Base-by-base conservation (phyloP, 139 green algal genomes). In the Pseudopediastrum boryanum region DNA sequence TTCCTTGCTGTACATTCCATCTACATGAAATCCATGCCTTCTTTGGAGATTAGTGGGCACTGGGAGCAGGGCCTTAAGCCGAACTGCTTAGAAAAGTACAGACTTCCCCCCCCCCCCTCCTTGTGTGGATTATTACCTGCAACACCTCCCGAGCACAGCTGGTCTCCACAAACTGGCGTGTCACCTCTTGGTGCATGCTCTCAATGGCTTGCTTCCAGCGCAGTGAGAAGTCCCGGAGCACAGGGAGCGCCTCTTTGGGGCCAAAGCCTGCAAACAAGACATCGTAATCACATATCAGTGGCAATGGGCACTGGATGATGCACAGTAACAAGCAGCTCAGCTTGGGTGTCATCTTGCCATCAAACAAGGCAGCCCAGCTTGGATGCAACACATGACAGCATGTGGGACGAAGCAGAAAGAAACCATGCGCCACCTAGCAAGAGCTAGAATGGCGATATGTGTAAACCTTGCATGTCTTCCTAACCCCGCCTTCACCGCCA, bases 171-270 rank as follows among this genome's bases (percentile, higher is more conserved):
- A 91, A 84, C 59, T 91, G 81, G n/a, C 16, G 35, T 65, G 56
- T 27, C 50, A 75, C 83, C 65, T 98, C 92, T 46, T 85, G 89
- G 87, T 97, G 86, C 71, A 98, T 92, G 3, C 62, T 74, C 71
- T 96, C 89, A 6, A 98, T 91, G 23, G 90, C 81, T 19, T 61
- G 51, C 83, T 95, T 90, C 95, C 95, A 98, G 9, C 85, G 71
- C 8, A 41, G 33, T 27, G 62, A 79, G 69, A 90, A 90, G 67
- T 90, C 85, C 10, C 71, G 59, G 65, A 90, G 79, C 29, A 90
- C 73, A 33, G 75, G 79, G 6, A 50, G 65, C 7, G 85, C 83
- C 78, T 90, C 77, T 2, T 46, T 39, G 2, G 90, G 87, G 19
- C 77, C 86, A 61, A 85, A 94, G 12, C 88, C 89, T 78, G 71